Percentiles rank a stretch among this genome's conserved stretches.
These are phyloP conservation scores for Bisporella sp. DNA, from an alignment of 2,329 filamentous ascomycete species.

Conservation along the genomic window DNA sequence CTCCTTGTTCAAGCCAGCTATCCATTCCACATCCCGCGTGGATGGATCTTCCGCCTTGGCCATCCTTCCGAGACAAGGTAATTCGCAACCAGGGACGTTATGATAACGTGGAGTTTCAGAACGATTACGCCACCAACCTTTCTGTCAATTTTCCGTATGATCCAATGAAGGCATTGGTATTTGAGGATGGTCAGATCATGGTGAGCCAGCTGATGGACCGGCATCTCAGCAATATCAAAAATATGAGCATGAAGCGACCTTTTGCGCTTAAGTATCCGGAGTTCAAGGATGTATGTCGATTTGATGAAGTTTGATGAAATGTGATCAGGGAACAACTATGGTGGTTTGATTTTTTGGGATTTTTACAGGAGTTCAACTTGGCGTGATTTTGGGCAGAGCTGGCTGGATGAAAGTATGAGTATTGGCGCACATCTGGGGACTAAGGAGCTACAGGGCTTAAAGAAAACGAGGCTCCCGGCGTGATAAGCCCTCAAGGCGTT, in stretches of 20 bases:
- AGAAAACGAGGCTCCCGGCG: too few relatives aligned
- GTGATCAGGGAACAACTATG: too few relatives aligned
- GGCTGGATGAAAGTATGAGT: too few relatives aligned
- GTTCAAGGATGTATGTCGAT: conserved; percentile 22
- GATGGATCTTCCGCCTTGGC: conserved; percentile 26
- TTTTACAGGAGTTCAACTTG: too few relatives aligned
- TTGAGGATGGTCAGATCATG: conserved; percentile 19
- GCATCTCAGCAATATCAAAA: conserved; percentile 19
- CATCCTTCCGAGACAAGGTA: conserved; percentile 21
- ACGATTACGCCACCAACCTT: conserved; percentile 20
- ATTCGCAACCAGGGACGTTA: conserved; percentile 22
- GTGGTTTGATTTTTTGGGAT: too few relatives aligned
- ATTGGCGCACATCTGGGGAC: too few relatives aligned
- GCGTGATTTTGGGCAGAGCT: too few relatives aligned
- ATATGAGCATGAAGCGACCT: conserved; percentile 24
- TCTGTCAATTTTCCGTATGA: conserved; percentile 22
- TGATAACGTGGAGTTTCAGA: conserved; percentile 22
- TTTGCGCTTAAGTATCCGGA: conserved; percentile 26
- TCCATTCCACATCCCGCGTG: conserved; percentile 23
- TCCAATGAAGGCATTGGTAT: conserved; percentile 19
- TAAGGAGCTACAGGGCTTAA: too few relatives aligned
- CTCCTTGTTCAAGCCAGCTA: conserved; percentile 16
- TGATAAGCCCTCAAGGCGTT: too few relatives aligned
- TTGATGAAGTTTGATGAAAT: conserved; percentile 14
- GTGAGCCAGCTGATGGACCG: conserved; percentile 17